Conservation (phyloP, 2,329 filamentous ascomycete species). For the Colletotrichum eleusines region DNA sequence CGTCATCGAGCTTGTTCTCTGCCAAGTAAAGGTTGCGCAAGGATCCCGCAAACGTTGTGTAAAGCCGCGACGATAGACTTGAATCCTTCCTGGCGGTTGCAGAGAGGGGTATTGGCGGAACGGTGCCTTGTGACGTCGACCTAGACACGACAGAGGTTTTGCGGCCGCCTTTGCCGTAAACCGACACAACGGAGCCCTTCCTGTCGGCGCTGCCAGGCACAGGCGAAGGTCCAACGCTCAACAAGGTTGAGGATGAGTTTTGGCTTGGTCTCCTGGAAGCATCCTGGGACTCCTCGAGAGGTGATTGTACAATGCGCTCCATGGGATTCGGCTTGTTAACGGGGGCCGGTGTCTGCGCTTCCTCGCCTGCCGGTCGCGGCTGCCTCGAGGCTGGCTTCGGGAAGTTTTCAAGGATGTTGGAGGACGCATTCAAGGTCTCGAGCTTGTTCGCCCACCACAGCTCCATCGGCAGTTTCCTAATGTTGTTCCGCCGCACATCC, state of each 20-base stretch:
- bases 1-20: conserved; percentile 93
- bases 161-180: conserved; percentile 81
- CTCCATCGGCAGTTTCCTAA: conserved; percentile 88
- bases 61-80: conserved; percentile 80
- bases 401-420: conserved; percentile 91
- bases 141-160: conserved; percentile 88
- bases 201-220: conserved; percentile 70
- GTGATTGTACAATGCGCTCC: conserved; percentile 66
- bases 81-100: conserved; percentile 84
- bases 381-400: conserved; percentile 85
- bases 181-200: conserved; percentile 87
- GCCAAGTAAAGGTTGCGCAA: conserved; percentile 88
- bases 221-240: conserved; percentile 82
- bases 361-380: conserved; percentile 70
- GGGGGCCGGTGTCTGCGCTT: conserved; percentile 50
- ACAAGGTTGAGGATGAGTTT: conserved; percentile 75
- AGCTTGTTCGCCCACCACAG: conserved; percentile 95
- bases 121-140: conserved; percentile 60
- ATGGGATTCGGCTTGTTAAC: conserved; percentile 55
- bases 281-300: conserved; percentile 82
- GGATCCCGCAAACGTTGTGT: conserved; percentile 89
- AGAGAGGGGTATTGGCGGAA: conserved; percentile 64
- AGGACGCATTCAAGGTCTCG: conserved; percentile 94
- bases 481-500: conserved; percentile 93
- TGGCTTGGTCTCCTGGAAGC: conserved; percentile 82